Evolutionary conservation across 176 grass and related monocot genomes (phyloP), one percentile per base, ranked within the genome.

Genomic region (Oryza officinalis): DNA sequence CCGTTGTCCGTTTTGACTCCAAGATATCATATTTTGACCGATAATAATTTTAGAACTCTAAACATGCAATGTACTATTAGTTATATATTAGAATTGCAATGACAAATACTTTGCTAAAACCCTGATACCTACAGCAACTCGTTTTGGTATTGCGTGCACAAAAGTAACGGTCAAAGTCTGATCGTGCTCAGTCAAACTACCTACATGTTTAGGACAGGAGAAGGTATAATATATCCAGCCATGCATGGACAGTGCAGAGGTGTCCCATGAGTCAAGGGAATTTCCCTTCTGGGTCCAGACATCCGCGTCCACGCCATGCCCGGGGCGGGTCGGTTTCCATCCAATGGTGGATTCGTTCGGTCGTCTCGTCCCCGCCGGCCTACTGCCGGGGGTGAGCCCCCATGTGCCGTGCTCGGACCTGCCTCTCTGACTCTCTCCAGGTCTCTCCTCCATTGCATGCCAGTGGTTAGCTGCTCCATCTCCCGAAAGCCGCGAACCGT

Each of bases 321-420:
- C 22, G 17, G 60, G 22, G 13, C n/a, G 40, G 63, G 64, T 69
- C 73, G 73, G 64, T 69, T 30, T 17, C 25, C 57, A 9, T 10
- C 12, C 20, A 9, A 38, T 8, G 37, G 37, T 18, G 10, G 13
- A 13, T 25, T 59, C 18, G 8, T 25, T n/a, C 2, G 57, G 8
- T 25, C 57, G 57, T 52, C 17, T 22, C 50, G 50, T 57, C 57
- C 20, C 6, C 6, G 54, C 54, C 20, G 49, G 17, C 49, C 49
- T 13, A 47, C 45, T 4, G 40, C 0, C 40, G 2, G 45, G 45
- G 37, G 84, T 74, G 84, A 54, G 77, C 78, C 64, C 85, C 77
- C 78, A 87, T 81, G 78, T 87, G 78, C 64, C 49, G 63, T 87
- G 83, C 74, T 85, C 38, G 31, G 64, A 67, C 32, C 3, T 22